Conservation (phyloP, 148 eudicot species). For the Linanthus parryae region DNA sequence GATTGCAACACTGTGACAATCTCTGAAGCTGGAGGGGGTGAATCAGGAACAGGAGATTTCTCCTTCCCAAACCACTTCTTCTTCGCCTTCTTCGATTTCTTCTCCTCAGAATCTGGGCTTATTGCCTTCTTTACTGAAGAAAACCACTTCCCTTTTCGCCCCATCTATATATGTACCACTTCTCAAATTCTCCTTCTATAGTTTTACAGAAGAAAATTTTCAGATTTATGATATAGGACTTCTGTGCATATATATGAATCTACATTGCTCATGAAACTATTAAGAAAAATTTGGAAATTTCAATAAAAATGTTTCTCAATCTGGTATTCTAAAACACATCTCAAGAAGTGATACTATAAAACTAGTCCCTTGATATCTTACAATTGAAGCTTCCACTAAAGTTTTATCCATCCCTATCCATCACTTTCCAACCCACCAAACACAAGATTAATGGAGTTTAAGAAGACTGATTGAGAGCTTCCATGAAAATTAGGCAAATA, state of each 20-base stretch:
- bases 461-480: too few relatives aligned
- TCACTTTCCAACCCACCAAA: slow-evolving; percentile 15
- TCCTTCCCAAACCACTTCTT: slow-evolving; percentile 51
- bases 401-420: neutral
- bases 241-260: too few relatives aligned
- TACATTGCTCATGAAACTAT: too few relatives aligned
- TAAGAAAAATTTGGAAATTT: too few relatives aligned
- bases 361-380: too few relatives aligned
- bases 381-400: too few relatives aligned
- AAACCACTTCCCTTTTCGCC: slow-evolving; percentile 79
- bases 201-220: too few relatives aligned
- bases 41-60: slow-evolving; percentile 19
- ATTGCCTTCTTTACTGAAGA: slow-evolving; percentile 77
- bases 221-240: too few relatives aligned
- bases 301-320: too few relatives aligned
- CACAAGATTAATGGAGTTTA: too few relatives aligned
- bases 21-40: slow-evolving; percentile 20
- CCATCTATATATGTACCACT: slow-evolving; percentile 6
- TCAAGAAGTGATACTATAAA: too few relatives aligned
- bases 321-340: too few relatives aligned
- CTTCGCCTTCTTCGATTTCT: slow-evolving; percentile 41
- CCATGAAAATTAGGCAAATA: neutral
- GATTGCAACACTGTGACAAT: slow-evolving; percentile 12
- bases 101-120: slow-evolving; percentile 46
- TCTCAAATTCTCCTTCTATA: slow-evolving; percentile 4